phyloP scores from a whole-genome alignment of 1,139 yeast species.

The Magnusiomyces suaveolens region DNA sequence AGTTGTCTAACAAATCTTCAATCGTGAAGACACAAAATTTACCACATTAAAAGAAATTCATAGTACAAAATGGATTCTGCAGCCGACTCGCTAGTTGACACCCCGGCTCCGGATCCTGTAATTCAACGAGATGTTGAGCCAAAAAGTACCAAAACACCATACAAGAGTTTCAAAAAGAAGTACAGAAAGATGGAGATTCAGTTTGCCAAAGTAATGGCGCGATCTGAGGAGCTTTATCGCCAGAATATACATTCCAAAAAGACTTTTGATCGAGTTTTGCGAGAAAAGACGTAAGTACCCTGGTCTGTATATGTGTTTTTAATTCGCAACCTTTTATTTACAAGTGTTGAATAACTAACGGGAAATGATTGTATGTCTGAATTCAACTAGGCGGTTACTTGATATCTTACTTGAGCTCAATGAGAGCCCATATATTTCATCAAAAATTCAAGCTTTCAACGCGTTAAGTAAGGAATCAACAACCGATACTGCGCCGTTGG shows the following conservation, averaged over 20 bases:
- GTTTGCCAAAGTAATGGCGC: constrained; percentile 21
- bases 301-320: no score
- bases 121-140: not conserved
- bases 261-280: constrained; percentile 20
- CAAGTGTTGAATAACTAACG: not conserved
- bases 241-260: constrained; percentile 18
- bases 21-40: not conserved
- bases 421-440: constrained; percentile 14
- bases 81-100: not conserved
- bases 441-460: not conserved
- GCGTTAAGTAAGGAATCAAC: not conserved
- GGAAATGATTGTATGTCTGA: no score
- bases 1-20: no score
- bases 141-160: constrained; percentile 9
- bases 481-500: not conserved
- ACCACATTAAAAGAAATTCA: not conserved
- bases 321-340: no score
- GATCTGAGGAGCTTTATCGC: constrained; percentile 21
- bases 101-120: not conserved
- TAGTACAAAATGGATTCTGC: not conserved
- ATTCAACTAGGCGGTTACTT: constrained; percentile 15
- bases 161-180: constrained; percentile 19
- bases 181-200: constrained; percentile 22
- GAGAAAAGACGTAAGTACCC: constrained; percentile 19
- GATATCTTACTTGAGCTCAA: constrained; percentile 21